phyloP scores from a whole-genome alignment of 140 eudicot species.

The Flaveria floridana region DNA sequence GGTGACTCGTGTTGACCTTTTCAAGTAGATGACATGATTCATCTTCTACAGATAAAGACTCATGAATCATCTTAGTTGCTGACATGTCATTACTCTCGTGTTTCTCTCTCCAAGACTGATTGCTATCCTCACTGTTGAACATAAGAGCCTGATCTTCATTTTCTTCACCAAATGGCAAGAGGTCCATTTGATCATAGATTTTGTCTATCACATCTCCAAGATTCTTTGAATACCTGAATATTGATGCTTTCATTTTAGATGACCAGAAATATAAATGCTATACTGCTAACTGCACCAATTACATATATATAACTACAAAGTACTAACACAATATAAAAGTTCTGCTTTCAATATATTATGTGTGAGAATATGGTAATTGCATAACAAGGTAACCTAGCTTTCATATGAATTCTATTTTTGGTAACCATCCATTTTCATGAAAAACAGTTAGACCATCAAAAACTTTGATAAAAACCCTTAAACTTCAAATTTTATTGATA shows the following conservation, averaged over 20 bases:
- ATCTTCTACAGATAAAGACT: constrained; percentile 55
- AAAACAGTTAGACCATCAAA: background rate
- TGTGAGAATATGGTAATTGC: background rate
- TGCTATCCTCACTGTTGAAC: constrained; percentile 88
- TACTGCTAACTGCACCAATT: background rate
- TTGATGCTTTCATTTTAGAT: background rate
- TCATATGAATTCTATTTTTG: background rate
- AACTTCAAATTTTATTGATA: background rate
- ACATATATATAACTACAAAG: background rate
- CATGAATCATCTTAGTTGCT: constrained; percentile 34
- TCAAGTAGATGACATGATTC: constrained; percentile 48
- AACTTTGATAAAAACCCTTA: background rate
- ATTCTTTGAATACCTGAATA: constrained; percentile 55
- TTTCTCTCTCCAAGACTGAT: constrained; percentile 66
- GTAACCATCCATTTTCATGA: background rate
- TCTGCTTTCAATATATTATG: background rate
- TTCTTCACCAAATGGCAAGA: constrained; percentile 80
- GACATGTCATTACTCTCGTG: constrained; percentile 21
- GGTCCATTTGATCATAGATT: constrained; percentile 74
- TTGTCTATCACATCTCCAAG: constrained; percentile 60
- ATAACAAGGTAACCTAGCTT: background rate
- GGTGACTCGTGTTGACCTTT: constrained; percentile 24
- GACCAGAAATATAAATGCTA: background rate
- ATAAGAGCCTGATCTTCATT: constrained; percentile 53
- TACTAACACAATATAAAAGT: background rate